These are phyloP conservation scores for Fragilaria radians DNA, from an alignment of 108 stramenopile species.

Conservation along the genomic window DNA sequence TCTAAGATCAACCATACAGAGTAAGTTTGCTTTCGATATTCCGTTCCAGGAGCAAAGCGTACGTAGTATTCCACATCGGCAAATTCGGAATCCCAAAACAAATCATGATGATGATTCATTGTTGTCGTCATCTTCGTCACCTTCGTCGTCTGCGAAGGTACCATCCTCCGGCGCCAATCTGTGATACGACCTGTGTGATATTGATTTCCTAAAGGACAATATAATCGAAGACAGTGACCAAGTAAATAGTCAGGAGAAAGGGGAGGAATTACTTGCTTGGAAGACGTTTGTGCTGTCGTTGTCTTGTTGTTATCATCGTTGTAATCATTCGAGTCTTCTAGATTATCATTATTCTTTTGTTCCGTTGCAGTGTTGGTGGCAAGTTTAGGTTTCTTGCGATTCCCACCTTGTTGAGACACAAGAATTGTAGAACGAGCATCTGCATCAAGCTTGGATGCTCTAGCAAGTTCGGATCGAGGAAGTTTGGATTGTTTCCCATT, in stretches of 20 bases:
- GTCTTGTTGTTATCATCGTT: neutral
- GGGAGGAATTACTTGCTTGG: neutral
- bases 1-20: constrained; percentile 66
- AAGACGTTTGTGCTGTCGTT: neutral
- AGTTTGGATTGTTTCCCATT: neutral
- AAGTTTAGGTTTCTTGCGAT: too few relatives aligned
- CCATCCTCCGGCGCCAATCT: constrained; percentile 42
- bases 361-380: too few relatives aligned
- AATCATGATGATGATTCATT: constrained; percentile 17
- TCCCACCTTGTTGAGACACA: too few relatives aligned
- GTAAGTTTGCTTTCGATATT: constrained; percentile 48
- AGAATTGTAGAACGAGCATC: constrained; percentile 9
- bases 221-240: constrained; percentile 55
- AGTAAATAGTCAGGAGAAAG: constrained; percentile 36
- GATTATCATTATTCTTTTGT: neutral
- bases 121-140: constrained; percentile 17
- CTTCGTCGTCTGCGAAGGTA: too few relatives aligned
- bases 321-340: neutral
- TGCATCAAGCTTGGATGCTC: constrained; percentile 20
- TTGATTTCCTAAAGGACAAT: constrained; percentile 51
- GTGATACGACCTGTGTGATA: constrained; percentile 74
- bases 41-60: constrained; percentile 51
- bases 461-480: constrained; percentile 36
- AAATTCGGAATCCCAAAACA: constrained; percentile 27
- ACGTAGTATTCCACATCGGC: constrained; percentile 57